Evolutionary conservation across 2,329 filamentous ascomycete species (phyloP).

Genomic region (Biscogniauxia sp.): DNA sequence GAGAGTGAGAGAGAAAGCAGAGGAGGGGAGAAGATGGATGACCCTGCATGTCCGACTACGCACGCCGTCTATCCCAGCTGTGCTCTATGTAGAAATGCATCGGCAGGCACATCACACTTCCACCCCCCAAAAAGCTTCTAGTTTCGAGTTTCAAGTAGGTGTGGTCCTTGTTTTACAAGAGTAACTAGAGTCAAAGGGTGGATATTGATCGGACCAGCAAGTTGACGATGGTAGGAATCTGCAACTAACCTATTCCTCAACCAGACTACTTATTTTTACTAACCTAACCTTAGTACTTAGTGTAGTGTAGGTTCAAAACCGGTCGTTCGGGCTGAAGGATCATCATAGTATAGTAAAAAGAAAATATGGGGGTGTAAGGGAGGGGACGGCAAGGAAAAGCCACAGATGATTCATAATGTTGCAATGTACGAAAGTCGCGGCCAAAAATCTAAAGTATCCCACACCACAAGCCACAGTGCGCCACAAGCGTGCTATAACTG

Average conservation of each 20-base stretch:
- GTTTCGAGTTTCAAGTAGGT: neutral
- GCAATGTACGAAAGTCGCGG: too few species aligned
- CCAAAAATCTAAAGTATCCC: too few species aligned
- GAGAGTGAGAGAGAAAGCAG: neutral
- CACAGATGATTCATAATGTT: neutral
- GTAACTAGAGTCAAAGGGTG: neutral
- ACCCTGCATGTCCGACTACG: slow-evolving; percentile 12
- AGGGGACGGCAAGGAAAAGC: neutral
- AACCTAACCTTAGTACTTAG: too few species aligned
- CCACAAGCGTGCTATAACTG: too few species aligned
- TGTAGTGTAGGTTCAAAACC: neutral
- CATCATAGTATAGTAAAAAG: neutral
- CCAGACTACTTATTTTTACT: neutral
- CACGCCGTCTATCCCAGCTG: neutral
- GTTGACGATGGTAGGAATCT: neutral
- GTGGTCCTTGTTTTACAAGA: neutral
- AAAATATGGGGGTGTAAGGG: neutral
- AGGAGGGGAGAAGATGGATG: slow-evolving; percentile 4
- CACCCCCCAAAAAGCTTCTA: slow-evolving; percentile 11
- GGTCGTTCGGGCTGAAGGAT: neutral
- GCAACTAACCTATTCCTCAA: neutral
- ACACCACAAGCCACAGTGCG: too few species aligned
- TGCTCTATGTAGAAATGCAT: slow-evolving; percentile 8
- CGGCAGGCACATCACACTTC: slow-evolving; percentile 21
- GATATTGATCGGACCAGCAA: neutral